phyloP scores from a whole-genome alignment of 768 basidiomycete genomes.

The Holtermanniella nyarrowii region DNA sequence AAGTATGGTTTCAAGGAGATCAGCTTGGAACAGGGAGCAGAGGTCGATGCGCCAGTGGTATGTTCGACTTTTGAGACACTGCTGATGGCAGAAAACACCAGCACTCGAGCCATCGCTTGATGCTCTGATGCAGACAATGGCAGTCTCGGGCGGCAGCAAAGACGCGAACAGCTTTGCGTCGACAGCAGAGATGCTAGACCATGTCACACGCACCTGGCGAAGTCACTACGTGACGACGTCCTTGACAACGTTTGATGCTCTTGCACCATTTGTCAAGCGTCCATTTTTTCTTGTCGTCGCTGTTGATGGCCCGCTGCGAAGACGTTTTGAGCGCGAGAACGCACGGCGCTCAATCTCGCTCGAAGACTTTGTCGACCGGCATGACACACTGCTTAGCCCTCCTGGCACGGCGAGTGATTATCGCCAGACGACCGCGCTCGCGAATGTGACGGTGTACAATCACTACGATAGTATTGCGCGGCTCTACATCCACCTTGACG shows the following conservation, averaged over 20 bases:
- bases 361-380: constrained; percentile 60
- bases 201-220: constrained; percentile 73
- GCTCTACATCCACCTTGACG: constrained; percentile 56
- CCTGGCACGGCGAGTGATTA: too few relatives aligned
- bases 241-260: constrained; percentile 48
- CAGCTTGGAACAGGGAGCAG: constrained; percentile 13
- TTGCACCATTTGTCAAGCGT: constrained; percentile 65
- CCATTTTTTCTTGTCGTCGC: constrained; percentile 82
- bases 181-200: constrained; percentile 52
- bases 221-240: constrained; percentile 68
- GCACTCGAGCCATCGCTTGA: not conserved
- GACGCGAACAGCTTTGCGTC: constrained; percentile 43
- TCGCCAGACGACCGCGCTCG: constrained; percentile 19
- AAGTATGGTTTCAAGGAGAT: constrained; percentile 38
- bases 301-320: constrained; percentile 69
- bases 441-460: constrained; percentile 38
- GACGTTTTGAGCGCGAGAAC: constrained; percentile 55
- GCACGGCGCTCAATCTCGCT: constrained; percentile 46
- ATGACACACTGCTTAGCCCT: constrained; percentile 52
- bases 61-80: not conserved
- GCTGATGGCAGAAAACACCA: not conserved
- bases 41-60: not conserved
- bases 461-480: constrained; percentile 26
- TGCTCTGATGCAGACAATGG: not conserved
- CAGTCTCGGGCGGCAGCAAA: too few relatives aligned